A percentile compares a stretch with the other conserved stretches of the same genome.
These are phyloP conservation scores for Drechslerella dactyloides DNA, from an alignment of 2,329 filamentous ascomycete species.

Conservation along the genomic window DNA sequence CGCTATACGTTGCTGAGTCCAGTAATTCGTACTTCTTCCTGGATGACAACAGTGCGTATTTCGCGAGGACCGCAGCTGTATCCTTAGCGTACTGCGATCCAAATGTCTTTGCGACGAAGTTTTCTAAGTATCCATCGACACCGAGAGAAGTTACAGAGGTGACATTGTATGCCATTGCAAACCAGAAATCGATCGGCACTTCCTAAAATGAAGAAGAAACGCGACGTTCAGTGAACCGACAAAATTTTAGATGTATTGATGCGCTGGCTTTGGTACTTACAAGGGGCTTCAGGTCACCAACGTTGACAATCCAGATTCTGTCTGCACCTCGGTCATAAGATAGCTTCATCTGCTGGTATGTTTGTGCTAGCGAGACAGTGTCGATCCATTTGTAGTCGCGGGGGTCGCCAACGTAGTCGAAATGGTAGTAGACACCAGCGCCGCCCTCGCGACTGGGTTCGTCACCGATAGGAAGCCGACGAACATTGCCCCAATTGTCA, in stretches of 20 bases:
- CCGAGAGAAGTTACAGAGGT: constrained; percentile 59
- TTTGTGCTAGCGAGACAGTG: constrained; percentile 70
- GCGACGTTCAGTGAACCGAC: no score
- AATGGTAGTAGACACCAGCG: constrained; percentile 71
- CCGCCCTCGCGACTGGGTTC: constrained; percentile 68
- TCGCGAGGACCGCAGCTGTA: constrained; percentile 64
- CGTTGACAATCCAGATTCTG: constrained; percentile 71
- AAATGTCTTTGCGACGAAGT: constrained; percentile 68
- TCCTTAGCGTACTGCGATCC: constrained; percentile 61
- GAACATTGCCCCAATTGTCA: constrained; percentile 72
- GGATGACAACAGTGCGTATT: constrained; percentile 66
- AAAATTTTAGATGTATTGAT: no score
- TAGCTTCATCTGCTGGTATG: constrained; percentile 70
- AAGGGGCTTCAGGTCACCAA: constrained; percentile 70
- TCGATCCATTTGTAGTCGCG: constrained; percentile 71
- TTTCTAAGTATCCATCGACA: constrained; percentile 65
- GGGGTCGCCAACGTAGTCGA: constrained; percentile 68
- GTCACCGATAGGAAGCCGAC: constrained; percentile 66
- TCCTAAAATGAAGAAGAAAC: constrained; percentile 57
- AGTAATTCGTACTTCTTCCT: constrained; percentile 70
- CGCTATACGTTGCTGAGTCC: constrained; percentile 66
- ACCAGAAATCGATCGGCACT: constrained; percentile 71
- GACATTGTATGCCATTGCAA: constrained; percentile 72
- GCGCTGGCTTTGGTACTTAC: constrained; percentile 56
- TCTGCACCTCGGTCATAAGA: constrained; percentile 67